Percentiles rank a stretch among this genome's conserved stretches.
Evolutionary conservation across 1,139 yeast species (phyloP).

Genomic region (Suhomyces maxii): DNA sequence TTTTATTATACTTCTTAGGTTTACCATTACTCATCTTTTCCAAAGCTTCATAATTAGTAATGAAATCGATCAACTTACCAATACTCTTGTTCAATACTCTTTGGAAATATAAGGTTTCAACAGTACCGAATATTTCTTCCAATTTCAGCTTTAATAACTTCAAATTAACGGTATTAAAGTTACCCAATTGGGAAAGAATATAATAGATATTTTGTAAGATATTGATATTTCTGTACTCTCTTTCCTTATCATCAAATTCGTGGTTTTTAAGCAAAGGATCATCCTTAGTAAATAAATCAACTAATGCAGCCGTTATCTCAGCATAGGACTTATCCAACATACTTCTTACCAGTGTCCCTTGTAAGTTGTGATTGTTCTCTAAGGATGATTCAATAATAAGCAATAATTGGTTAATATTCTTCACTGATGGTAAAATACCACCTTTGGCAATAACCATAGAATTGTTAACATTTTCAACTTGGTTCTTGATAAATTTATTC

Average conservation of each 20-base stretch:
- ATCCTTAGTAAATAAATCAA: slow-evolving; percentile 39
- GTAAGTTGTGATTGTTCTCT: slow-evolving; percentile 21
- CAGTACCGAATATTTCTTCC: slow-evolving; percentile 47
- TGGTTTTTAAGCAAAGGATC: slow-evolving; percentile 47
- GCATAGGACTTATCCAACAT: slow-evolving; percentile 45
- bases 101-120: slow-evolving; percentile 45
- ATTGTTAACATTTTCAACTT: slow-evolving; percentile 54
- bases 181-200: slow-evolving; percentile 51
- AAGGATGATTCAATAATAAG: slow-evolving; percentile 36
- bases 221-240: slow-evolving; percentile 57
- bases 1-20: slow-evolving; percentile 64
- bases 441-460: slow-evolving; percentile 46
- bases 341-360: slow-evolving; percentile 28
- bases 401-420: slow-evolving; percentile 35
- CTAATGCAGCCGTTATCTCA: slow-evolving; percentile 34
- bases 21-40: slow-evolving; percentile 46
- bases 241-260: slow-evolving; percentile 57
- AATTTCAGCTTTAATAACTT: slow-evolving; percentile 45
- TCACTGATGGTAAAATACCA: slow-evolving; percentile 38
- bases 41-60: slow-evolving; percentile 61
- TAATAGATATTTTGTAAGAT: slow-evolving; percentile 65
- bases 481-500: slow-evolving; percentile 58
- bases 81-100: slow-evolving; percentile 46
- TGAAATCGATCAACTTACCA: slow-evolving; percentile 66
- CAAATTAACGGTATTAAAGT: slow-evolving; percentile 28